Conservation (phyloP, 352 stramenopile species). For the Phytophthora citricola region DNA sequence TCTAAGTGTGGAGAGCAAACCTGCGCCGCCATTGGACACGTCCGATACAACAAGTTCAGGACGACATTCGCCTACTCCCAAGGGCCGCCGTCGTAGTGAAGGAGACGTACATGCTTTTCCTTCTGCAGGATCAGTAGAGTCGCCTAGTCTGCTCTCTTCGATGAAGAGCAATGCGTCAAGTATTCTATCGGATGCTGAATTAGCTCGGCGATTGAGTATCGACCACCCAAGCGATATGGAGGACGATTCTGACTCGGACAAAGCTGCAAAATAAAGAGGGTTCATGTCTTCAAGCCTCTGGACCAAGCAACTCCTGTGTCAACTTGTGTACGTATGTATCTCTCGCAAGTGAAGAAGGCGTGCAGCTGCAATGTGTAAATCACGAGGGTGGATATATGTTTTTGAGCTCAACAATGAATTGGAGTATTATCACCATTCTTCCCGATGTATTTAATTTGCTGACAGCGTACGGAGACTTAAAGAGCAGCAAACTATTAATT, state of each 20-base stretch:
- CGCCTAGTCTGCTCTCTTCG: slow-evolving; percentile 35
- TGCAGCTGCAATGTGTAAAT: no score
- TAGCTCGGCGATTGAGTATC: slow-evolving; percentile 57
- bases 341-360: no score
- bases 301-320: neutral
- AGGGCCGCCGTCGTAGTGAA: slow-evolving; percentile 38
- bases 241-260: slow-evolving; percentile 31
- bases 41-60: slow-evolving; percentile 8
- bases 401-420: no score
- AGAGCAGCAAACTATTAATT: no score
- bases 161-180: slow-evolving; percentile 55
- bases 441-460: no score
- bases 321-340: no score
- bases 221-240: slow-evolving; percentile 50
- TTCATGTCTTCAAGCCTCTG: neutral
- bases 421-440: no score
- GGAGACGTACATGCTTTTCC: slow-evolving; percentile 15
- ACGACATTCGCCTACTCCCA: slow-evolving; percentile 20
- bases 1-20: slow-evolving; percentile 14
- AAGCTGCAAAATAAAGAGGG: slow-evolving; percentile 24
- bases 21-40: slow-evolving; percentile 12
- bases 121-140: slow-evolving; percentile 10
- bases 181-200: slow-evolving; percentile 61
- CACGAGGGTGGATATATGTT: no score
- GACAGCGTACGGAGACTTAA: no score